Evolutionary conservation across 495 filamentous ascomycete genomes (phyloP).

Genomic region (Friedmanniomyces endolithicus): DNA sequence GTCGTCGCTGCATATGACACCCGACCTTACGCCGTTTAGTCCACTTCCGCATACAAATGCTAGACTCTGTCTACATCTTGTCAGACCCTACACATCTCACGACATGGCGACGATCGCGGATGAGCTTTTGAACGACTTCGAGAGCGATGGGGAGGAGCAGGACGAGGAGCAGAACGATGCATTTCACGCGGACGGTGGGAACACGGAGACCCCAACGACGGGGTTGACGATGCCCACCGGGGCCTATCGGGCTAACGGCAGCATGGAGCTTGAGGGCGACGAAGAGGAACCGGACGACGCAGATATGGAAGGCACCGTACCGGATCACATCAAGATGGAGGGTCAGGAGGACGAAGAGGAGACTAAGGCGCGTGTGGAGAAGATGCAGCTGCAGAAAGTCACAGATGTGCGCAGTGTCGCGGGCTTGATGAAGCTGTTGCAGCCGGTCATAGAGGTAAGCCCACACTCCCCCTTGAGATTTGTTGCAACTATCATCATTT

Average conservation of each 20-base stretch:
- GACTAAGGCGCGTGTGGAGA: constrained; percentile 60
- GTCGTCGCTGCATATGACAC: too few relatives aligned
- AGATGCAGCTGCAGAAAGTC: constrained; percentile 59
- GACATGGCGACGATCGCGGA: constrained; percentile 68
- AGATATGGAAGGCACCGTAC: constrained; percentile 26
- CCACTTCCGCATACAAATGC: too few relatives aligned
- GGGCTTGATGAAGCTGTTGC: constrained; percentile 60
- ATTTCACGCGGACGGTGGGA: neutral
- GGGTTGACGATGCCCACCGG: constrained; percentile 9
- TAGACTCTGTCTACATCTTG: too few relatives aligned
- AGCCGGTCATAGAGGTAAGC: constrained; percentile 68
- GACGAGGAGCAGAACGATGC: constrained; percentile 41
- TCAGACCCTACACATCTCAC: neutral
- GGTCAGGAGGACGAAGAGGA: constrained; percentile 52
- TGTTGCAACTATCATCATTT: constrained; percentile 30
- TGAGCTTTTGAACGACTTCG: constrained; percentile 77
- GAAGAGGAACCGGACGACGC: constrained; percentile 39
- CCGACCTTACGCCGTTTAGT: too few relatives aligned
- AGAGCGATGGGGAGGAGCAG: constrained; percentile 44
- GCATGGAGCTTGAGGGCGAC: constrained; percentile 40
- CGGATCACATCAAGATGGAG: constrained; percentile 28
- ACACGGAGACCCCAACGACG: constrained; percentile 18
- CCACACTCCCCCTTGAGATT: constrained; percentile 1
- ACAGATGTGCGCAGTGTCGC: constrained; percentile 66
- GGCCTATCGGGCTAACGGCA: constrained; percentile 10